Base-by-base conservation (phyloP, 768 basidiomycete species). In the Xanthoconium purpureum region DNA sequence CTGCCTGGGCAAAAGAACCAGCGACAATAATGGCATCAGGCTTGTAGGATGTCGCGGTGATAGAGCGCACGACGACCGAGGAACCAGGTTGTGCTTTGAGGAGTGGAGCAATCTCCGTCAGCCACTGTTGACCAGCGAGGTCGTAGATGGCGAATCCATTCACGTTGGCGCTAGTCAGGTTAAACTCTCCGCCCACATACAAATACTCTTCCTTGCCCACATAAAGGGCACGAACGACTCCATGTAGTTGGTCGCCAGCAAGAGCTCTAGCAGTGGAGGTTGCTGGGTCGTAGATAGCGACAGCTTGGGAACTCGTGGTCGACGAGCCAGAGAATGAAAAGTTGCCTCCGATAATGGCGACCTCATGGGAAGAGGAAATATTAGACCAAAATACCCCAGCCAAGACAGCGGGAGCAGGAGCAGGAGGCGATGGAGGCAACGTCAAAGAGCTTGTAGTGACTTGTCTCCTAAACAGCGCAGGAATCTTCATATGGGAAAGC, bases 311-410 rank as follows among this genome's bases (percentile, higher is more conserved):
- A 3, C 67, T 66, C 17, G 71, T 59, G 2, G 77, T 73, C 5
- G 77, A 73, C 8, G 71, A 67, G 38, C 74, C 59, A 7, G 76
- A 56, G 66, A 85, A 85, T 1, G 88, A 82, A 69, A 98, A 99
- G 70, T 94, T 94, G 36, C 96, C 96, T 33, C 94, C 96, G 47
- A 98, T 76, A 58, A 98, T 83, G 42, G 84, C 83, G 18, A 92
- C 71, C 54, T 90, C 83, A 6, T 81, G 78, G 11, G 74, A 75
- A 3, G 84, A 84, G 2, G 87, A 81, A 37, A 77, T 77, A 66
- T 98, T 97, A 8, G 83, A 88, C 91, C 92, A 98, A 76, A 94
- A 98, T 3, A 83, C 81, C 33, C 92, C 96, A 0, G 91, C 81
- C 52, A 97, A 77, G 57, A 98, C 84, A 17, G 91, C 85, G 0